Evolutionary conservation across 495 filamentous ascomycete genomes (phyloP), one percentile per base, ranked within the genome.

Genomic region (Bacidia rubella): DNA sequence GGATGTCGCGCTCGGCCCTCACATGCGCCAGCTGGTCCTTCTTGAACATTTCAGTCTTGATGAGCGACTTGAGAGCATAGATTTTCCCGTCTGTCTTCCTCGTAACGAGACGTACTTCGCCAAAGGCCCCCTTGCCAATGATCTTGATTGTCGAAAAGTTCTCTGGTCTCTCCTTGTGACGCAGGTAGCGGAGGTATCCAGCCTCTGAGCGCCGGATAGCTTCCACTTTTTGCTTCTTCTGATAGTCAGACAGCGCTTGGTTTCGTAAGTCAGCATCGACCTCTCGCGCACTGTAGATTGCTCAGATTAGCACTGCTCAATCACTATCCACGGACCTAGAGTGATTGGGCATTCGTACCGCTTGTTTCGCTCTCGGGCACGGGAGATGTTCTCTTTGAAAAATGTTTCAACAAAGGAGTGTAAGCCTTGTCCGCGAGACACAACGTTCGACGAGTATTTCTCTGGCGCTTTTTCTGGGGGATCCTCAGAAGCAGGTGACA

Each of bases 11-110:
- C 71, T 99, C 92, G 15, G 92, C 86, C 54, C 94, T 89, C 47
- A 99, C 92, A 70, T 99, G 92, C n/a, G 92, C 92, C 53, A 99
- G 70, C 66, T 99, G 92, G 62, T 99, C 93, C 71, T 95, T 96
- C 74, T 95, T 97, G 72, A 94, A 95, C 92, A 99, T 99, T 67
- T 99, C 92, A 4, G 86, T 83, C 76, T 99, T 99, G 68, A 97
- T 83, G 51, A 99, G 72, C 27, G 90, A 95, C 73, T 99, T 99
- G 72, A 99, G 83, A 42, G 92, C 92, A 62, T 96, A 99, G 53
- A 97, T 89, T 67, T 94, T 93, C 65, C 86, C 87, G 60, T 97
- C 92, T n/a, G 81, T 78, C 74, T 89, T 94, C 70, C 93, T 83
- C 68, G 92, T 87, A 54, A 99, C 92, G 52, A 99, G 75, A 67